These are phyloP conservation scores for Rubroboletus satanas DNA, from an alignment of 768 basidiomycete genomes.

Conservation along the genomic window DNA sequence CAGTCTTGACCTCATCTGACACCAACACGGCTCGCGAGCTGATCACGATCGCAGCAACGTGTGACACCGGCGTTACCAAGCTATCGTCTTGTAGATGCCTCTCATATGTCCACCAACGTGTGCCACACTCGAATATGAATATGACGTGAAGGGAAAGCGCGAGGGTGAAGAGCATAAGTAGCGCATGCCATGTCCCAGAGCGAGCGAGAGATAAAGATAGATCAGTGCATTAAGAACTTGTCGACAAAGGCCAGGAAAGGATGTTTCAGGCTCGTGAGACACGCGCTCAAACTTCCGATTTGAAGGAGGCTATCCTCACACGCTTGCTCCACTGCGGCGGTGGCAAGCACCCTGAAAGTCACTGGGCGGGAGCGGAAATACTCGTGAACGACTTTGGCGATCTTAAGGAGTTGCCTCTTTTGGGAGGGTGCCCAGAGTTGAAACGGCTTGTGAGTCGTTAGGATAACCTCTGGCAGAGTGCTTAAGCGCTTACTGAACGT, in stretches of 20 bases:
- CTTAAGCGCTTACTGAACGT: neutral
- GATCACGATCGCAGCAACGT: neutral
- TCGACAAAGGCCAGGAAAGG: neutral
- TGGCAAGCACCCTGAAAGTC: slow-evolving; percentile 6
- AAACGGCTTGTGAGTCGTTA: neutral
- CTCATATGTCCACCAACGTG: neutral
- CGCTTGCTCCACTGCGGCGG: slow-evolving; percentile 11
- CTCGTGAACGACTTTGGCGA: slow-evolving; percentile 9
- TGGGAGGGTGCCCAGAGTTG: neutral
- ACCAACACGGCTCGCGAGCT: neutral
- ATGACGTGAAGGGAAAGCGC: slow-evolving; percentile 9
- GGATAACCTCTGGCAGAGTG: neutral
- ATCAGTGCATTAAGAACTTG: neutral
- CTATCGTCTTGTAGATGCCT: neutral
- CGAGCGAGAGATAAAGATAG: neutral
- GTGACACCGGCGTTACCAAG: neutral
- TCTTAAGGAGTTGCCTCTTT: slow-evolving; percentile 19
- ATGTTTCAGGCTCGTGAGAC: neutral
- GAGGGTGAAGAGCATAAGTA: slow-evolving; percentile 8
- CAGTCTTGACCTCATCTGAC: neutral
- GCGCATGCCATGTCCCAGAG: neutral
- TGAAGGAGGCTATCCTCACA: slow-evolving; percentile 8
- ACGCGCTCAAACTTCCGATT: neutral
- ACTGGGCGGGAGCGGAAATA: slow-evolving; percentile 13
- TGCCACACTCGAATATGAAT: neutral